These are phyloP conservation scores for Rhynchosporium graminicola DNA, from an alignment of 2,329 filamentous ascomycete genomes.

Conservation along the genomic window DNA sequence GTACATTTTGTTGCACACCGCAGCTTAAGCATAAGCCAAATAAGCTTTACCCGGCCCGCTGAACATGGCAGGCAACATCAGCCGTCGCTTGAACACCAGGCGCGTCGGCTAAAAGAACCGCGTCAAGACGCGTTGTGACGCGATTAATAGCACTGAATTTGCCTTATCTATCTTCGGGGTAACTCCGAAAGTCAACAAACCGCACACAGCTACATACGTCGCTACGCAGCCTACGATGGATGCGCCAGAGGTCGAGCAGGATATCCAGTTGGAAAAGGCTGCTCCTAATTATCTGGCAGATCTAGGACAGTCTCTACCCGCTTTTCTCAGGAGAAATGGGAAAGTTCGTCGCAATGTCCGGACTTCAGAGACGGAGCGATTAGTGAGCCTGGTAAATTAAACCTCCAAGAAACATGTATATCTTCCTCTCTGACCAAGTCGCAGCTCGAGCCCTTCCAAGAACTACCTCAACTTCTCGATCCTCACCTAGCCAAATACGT, in stretches of 20 bases:
- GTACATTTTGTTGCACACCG: conserved; percentile 30
- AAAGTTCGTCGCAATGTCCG: conserved; percentile 53
- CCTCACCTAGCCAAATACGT: conserved; percentile 76
- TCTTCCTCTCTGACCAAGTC: neutral
- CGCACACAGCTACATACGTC: too few species aligned
- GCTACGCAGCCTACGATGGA: conserved; percentile 50
- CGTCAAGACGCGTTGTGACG: neutral
- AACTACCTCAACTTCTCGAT: conserved; percentile 91
- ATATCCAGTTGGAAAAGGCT: conserved; percentile 62
- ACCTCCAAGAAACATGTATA: neutral
- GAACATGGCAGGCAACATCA: neutral
- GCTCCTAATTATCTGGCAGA: conserved; percentile 61
- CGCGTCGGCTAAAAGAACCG: neutral
- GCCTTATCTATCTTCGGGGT: neutral
- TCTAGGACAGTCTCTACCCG: conserved; percentile 54
- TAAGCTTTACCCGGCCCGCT: conserved; percentile 24
- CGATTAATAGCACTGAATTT: neutral
- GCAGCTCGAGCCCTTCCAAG: conserved; percentile 83
- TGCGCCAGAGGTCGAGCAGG: conserved; percentile 58
- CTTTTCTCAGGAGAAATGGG: conserved; percentile 53
- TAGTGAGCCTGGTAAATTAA: conserved; percentile 48
- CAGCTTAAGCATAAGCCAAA: conserved; percentile 28
- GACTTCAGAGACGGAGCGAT: conserved; percentile 50
- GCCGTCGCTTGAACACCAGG: neutral
- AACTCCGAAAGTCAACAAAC: conserved; percentile 6